These are phyloP conservation scores for Erigeron canadensis DNA, from an alignment of 129 eudicot species.

Conservation along the genomic window DNA sequence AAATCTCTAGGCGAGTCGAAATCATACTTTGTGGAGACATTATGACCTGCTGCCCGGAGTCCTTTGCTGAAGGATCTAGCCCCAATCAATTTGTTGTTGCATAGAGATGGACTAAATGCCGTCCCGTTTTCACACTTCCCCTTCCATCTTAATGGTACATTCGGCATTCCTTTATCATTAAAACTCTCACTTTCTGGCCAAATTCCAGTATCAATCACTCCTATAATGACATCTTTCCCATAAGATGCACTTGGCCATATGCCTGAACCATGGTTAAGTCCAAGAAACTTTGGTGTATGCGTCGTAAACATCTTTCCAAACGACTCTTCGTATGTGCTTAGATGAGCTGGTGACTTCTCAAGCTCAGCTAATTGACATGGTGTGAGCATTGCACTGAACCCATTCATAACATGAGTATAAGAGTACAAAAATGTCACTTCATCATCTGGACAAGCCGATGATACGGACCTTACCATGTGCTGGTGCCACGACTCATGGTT, in stretches of 20 bases:
- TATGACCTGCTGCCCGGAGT: neutral
- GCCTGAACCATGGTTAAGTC: slow-evolving; percentile 32
- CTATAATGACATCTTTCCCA: slow-evolving; percentile 39
- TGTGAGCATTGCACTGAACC: slow-evolving; percentile 39
- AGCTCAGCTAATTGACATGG: slow-evolving; percentile 33
- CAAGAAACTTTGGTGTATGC: slow-evolving; percentile 33
- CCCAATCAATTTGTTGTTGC: slow-evolving; percentile 31
- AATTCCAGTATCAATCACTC: slow-evolving; percentile 40
- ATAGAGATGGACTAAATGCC: slow-evolving; percentile 29
- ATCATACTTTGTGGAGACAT: neutral
- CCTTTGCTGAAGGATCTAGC: slow-evolving; percentile 1
- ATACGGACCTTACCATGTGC: slow-evolving; percentile 21
- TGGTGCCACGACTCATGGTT: slow-evolving; percentile 40
- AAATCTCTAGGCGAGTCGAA: neutral
- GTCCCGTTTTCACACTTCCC: slow-evolving; percentile 43
- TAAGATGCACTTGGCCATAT: slow-evolving; percentile 38
- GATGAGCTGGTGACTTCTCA: slow-evolving; percentile 36
- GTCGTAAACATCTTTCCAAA: slow-evolving; percentile 44
- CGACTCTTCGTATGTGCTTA: slow-evolving; percentile 27
- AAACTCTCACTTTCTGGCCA: slow-evolving; percentile 48
- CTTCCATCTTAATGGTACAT: slow-evolving; percentile 39
- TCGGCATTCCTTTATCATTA: slow-evolving; percentile 31
- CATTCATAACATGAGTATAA: slow-evolving; percentile 38
- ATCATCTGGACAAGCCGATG: slow-evolving; percentile 11
- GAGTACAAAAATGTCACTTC: slow-evolving; percentile 33